Evolutionary conservation across 2,329 filamentous ascomycete genomes (phyloP).

Genomic region (Cadophora malorum): DNA sequence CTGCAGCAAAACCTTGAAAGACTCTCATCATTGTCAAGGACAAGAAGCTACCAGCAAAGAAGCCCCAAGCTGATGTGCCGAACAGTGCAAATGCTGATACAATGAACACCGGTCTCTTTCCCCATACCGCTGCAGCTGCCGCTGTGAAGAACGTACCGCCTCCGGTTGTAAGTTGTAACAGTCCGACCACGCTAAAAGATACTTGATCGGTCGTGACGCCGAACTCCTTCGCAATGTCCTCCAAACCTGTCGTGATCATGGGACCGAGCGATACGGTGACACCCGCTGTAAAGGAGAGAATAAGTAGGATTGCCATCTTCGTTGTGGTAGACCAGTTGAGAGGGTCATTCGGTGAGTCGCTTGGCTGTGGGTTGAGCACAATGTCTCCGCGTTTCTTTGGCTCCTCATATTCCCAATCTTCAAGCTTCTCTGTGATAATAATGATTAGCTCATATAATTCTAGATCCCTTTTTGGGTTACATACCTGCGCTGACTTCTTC

Average conservation of each 20-base stretch:
- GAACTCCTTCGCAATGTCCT: constrained; percentile 46
- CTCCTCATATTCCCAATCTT: constrained; percentile 38
- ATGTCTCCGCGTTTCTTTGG: constrained; percentile 53
- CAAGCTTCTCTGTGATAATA: constrained; percentile 27
- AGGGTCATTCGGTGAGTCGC: constrained; percentile 59
- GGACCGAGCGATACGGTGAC: constrained; percentile 47
- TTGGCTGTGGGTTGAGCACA: constrained; percentile 59
- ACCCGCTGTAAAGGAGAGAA: constrained; percentile 40
- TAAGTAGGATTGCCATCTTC: constrained; percentile 41
- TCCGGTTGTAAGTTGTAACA: constrained; percentile 50
- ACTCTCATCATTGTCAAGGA: constrained; percentile 47
- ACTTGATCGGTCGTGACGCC: constrained; percentile 48
- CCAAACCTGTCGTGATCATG: constrained; percentile 50
- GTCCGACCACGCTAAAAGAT: constrained; percentile 45
- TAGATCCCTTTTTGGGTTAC: not conserved
- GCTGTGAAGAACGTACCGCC: constrained; percentile 51
- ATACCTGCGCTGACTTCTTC: constrained; percentile 34
- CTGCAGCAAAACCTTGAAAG: constrained; percentile 42
- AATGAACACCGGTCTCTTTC: constrained; percentile 42
- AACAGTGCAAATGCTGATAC: constrained; percentile 46
- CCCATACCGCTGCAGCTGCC: constrained; percentile 48
- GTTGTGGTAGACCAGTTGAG: constrained; percentile 52
- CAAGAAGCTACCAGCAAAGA: constrained; percentile 47
- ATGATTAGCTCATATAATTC: constrained; percentile 18
- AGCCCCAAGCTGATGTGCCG: constrained; percentile 49